Base-by-base conservation (phyloP, 2,329 filamentous ascomycete genomes). In the Shiraia bambusicola region DNA sequence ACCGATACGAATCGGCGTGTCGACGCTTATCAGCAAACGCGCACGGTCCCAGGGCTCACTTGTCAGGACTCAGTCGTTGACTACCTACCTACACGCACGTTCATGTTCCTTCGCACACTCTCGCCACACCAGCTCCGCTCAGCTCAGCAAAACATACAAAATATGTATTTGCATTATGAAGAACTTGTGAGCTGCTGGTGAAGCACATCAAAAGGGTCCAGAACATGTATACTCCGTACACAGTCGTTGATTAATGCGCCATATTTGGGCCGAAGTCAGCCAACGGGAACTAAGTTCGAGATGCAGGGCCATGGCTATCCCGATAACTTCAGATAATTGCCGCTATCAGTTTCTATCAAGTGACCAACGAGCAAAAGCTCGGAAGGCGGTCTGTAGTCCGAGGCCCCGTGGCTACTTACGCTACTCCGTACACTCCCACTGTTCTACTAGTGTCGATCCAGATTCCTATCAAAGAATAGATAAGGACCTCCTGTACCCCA, bases 401-500 rank as follows among this genome's bases (percentile, higher is more conserved):
- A 42, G 42, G 43, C 42, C 50, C 50, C 40, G 46, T 42, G 26
- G 37, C 48, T 52, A 48, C 51, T 53, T 51, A 34, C 50, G 39
- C 48, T 52, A 53, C 49, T 40, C 32, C n/a, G n/a, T n/a, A n/a
- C n/a, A n/a, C n/a, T n/a, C 42, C 36, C 28, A 34, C 37, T 46
- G 46, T 45, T 49, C 45, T 48, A 51, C 45, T 48, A 51, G 52
- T 42, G 43, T 42, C 28, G 26, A 33, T 32, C 30, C 44, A 35
- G 34, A 47, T 27, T 40, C 34, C 30, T 43, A 49, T 50, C 45
- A 47, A 44, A 47, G 48, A 47, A 44, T 59, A 57, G 63, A 66
- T 66, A 68, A 66, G 59, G 42, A 32, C 49, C 43, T 34, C 41
- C 56, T 58, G 56, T 63, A 68, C 63, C 63, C 62, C 61, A 58